Conservation (phyloP, 306 rosid genomes). For the Ochetophila trinervis region DNA sequence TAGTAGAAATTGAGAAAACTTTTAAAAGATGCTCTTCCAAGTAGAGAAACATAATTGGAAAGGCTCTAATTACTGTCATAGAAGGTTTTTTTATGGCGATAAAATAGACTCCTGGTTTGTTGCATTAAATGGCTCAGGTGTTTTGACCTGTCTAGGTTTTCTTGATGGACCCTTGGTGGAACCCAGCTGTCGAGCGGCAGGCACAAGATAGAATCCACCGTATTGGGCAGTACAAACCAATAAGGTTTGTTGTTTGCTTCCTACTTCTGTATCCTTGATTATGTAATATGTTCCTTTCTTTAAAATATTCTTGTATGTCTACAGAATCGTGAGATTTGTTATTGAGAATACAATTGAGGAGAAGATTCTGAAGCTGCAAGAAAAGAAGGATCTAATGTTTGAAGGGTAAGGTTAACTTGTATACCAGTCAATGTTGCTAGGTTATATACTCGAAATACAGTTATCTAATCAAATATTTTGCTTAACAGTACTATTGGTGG, state of each 20-base stretch:
- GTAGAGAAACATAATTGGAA: not conserved
- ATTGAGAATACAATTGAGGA: conserved; percentile 92
- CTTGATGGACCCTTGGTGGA: conserved; percentile 99
- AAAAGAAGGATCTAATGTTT: conserved; percentile 83
- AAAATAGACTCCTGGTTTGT: not conserved
- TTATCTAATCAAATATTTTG: not conserved
- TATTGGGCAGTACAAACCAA: conserved; percentile 90
- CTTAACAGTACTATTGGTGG: conserved; percentile 71
- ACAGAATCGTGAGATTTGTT: conserved; percentile 76
- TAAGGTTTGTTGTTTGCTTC: conserved; percentile 49
- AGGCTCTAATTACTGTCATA: not conserved
- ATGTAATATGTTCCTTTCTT: not conserved
- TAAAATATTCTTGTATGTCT: not conserved
- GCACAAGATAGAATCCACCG: conserved; percentile 96
- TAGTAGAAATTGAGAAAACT: too few species aligned
- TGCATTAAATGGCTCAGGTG: not conserved
- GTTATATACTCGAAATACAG: too few species aligned
- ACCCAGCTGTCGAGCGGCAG: conserved; percentile 93
- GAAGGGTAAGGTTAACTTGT: conserved; percentile 65
- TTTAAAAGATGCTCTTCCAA: too few species aligned
- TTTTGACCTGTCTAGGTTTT: conserved; percentile 54
- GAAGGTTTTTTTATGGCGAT: not conserved
- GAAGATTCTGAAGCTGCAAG: conserved; percentile 86
- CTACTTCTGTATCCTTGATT: not conserved
- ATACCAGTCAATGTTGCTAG: not conserved